Percentiles rank a stretch among this genome's conserved stretches.
Conservation (phyloP, 129 eudicot genomes). For the Flaveria robusta region DNA sequence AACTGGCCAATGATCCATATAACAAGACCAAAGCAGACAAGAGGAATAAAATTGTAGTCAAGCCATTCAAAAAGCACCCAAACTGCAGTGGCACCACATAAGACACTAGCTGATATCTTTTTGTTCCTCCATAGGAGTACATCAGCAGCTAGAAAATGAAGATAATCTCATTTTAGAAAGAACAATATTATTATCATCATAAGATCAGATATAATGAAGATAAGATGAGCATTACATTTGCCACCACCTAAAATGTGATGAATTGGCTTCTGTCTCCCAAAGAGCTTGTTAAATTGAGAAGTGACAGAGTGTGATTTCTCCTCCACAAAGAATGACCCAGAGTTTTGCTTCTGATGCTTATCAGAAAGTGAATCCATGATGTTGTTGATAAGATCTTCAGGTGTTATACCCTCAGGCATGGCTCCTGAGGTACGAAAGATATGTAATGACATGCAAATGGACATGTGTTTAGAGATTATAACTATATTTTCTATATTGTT, state of each 20-base stretch:
- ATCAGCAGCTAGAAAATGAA: constrained; percentile 73
- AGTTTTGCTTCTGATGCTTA: constrained; percentile 53
- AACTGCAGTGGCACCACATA: constrained; percentile 63
- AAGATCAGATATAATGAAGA: neutral
- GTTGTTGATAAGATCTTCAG: constrained; percentile 70
- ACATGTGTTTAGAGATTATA: neutral
- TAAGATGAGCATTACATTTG: constrained; percentile 50
- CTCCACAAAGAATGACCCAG: constrained; percentile 51
- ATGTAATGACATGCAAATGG: neutral
- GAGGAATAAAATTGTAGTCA: constrained; percentile 72
- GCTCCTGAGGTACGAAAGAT: constrained; percentile 35
- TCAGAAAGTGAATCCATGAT: constrained; percentile 71
- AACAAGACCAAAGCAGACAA: constrained; percentile 57
- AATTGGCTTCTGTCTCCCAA: constrained; percentile 86
- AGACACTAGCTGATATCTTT: constrained; percentile 79
- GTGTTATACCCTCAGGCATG: constrained; percentile 82
- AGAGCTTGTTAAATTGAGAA: constrained; percentile 62
- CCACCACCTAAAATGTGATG: constrained; percentile 87
- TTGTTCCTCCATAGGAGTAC: constrained; percentile 96
- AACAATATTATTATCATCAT: neutral
- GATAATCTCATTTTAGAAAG: neutral
- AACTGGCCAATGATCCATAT: constrained; percentile 69
- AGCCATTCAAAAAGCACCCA: constrained; percentile 99
- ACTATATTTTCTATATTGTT: neutral
- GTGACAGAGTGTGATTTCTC: constrained; percentile 53